Conservation (phyloP, 2,329 filamentous ascomycete species). For the Fusarium papillatum region DNA sequence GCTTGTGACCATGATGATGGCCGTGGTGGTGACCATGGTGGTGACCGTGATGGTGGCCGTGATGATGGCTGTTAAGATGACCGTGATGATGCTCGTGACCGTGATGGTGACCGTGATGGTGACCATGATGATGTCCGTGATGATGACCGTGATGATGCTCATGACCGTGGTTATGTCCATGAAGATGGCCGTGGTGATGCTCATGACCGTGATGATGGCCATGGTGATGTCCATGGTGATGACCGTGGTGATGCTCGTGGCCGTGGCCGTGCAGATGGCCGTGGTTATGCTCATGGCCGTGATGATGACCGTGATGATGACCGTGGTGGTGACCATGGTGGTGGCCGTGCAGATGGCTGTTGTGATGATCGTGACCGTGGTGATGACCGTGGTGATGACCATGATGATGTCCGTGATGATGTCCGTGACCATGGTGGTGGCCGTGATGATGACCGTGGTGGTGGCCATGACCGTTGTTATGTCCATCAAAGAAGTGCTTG, state of each 20-base stretch:
- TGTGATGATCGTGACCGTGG: neutral
- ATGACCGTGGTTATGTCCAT: neutral
- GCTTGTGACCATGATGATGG: neutral
- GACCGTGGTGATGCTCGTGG: neutral
- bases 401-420: neutral
- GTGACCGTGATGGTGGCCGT: slow-evolving; percentile 9
- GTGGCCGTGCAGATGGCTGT: neutral
- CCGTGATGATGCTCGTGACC: slow-evolving; percentile 4
- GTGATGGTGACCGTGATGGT: neutral
- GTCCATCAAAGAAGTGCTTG: neutral
- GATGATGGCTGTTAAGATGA: neutral
- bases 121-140: slow-evolving; percentile 9
- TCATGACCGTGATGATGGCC: neutral
- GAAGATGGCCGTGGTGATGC: neutral
- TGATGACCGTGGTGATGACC: neutral
- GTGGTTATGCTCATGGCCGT: neutral
- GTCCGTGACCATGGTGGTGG: slow-evolving; percentile 1
- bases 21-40: neutral
- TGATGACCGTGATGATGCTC: slow-evolving; percentile 4
- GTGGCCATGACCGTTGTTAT: neutral
- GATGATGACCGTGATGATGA: neutral
- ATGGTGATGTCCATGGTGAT: neutral
- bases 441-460: neutral
- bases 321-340: neutral
- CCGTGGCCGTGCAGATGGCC: neutral